phyloP scores from a whole-genome alignment of 768 basidiomycete genomes.

The Clavulina sp. region DNA sequence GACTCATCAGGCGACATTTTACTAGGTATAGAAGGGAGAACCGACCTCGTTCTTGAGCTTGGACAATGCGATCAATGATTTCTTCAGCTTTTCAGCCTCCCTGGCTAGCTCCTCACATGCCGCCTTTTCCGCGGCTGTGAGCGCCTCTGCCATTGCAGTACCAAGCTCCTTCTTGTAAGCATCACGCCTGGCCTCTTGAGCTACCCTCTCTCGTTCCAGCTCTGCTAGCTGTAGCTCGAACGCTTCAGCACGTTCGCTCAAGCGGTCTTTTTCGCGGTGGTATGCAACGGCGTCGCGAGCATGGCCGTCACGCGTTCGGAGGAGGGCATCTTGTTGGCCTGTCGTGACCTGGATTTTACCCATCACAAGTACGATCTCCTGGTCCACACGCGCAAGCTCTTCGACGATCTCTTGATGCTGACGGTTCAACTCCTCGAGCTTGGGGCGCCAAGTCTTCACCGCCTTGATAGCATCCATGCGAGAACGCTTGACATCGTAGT shows the following conservation, averaged over 20 bases:
- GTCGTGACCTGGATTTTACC: slow-evolving; percentile 56
- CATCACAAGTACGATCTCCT: slow-evolving; percentile 60
- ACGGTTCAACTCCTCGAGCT: slow-evolving; percentile 45
- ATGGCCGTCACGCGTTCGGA: slow-evolving; percentile 49
- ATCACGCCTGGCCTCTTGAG: slow-evolving; percentile 41
- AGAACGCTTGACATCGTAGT: slow-evolving; percentile 79
- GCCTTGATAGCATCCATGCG: slow-evolving; percentile 74
- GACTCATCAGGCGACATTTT: background rate
- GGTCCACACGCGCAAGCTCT: slow-evolving; percentile 55
- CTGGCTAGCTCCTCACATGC: slow-evolving; percentile 48
- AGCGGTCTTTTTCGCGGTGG: slow-evolving; percentile 50
- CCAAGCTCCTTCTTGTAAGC: slow-evolving; percentile 53
- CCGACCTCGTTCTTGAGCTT: slow-evolving; percentile 55
- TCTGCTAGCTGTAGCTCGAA: slow-evolving; percentile 55
- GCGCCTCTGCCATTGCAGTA: slow-evolving; percentile 54
- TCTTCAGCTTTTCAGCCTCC: slow-evolving; percentile 60
- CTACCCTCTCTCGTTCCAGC: slow-evolving; percentile 49
- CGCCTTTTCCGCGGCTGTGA: slow-evolving; percentile 55
- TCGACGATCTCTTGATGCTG: slow-evolving; percentile 58
- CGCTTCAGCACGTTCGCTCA: slow-evolving; percentile 38
- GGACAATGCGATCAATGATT: slow-evolving; percentile 47
- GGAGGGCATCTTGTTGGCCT: slow-evolving; percentile 52
- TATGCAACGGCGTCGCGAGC: slow-evolving; percentile 41
- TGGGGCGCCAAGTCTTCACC: slow-evolving; percentile 56
- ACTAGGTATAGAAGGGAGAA: slow-evolving; percentile 2